Evolutionary conservation across 352 stramenopile species (phyloP).

Genomic region (Globisporangium apiculatum): DNA sequence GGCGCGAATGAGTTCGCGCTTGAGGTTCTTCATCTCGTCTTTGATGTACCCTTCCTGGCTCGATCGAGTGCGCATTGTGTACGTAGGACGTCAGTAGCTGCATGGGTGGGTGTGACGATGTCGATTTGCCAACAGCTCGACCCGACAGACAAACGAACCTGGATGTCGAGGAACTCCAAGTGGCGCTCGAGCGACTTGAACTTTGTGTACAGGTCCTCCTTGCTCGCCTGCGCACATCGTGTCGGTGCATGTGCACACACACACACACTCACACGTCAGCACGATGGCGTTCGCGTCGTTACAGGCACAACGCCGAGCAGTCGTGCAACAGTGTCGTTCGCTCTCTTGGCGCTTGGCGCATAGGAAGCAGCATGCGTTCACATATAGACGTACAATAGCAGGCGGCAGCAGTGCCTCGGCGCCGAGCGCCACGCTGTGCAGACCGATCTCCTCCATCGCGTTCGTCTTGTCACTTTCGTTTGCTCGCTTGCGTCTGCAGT

Average conservation of each 20-base stretch:
- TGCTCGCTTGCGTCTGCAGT: background rate
- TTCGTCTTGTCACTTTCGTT: conserved; percentile 6
- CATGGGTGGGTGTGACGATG: background rate
- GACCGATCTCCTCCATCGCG: conserved; percentile 59
- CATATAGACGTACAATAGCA: conserved; percentile 21
- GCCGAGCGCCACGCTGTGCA: conserved; percentile 24
- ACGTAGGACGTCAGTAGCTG: background rate
- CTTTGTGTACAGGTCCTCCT: conserved; percentile 73
- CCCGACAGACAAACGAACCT: conserved; percentile 20
- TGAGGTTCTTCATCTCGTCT: conserved; percentile 99
- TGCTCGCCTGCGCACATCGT: conserved; percentile 25
- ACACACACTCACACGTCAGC: too few relatives aligned
- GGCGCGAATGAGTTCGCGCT: conserved; percentile 97
- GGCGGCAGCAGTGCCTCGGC: conserved; percentile 51
- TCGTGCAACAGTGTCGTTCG: too few relatives aligned
- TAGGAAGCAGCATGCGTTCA: background rate
- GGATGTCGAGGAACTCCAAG: conserved; percentile 80
- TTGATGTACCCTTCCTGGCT: conserved; percentile 99
- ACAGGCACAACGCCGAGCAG: too few relatives aligned
- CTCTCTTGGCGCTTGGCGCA: too few relatives aligned
- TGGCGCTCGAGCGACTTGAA: conserved; percentile 77
- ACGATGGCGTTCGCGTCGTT: too few relatives aligned
- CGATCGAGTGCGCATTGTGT: too few relatives aligned
- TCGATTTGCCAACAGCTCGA: background rate
- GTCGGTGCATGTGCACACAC: too few relatives aligned